These are phyloP conservation scores for Pholiota microspora DNA, from an alignment of 768 basidiomycete species.

Conservation along the genomic window DNA sequence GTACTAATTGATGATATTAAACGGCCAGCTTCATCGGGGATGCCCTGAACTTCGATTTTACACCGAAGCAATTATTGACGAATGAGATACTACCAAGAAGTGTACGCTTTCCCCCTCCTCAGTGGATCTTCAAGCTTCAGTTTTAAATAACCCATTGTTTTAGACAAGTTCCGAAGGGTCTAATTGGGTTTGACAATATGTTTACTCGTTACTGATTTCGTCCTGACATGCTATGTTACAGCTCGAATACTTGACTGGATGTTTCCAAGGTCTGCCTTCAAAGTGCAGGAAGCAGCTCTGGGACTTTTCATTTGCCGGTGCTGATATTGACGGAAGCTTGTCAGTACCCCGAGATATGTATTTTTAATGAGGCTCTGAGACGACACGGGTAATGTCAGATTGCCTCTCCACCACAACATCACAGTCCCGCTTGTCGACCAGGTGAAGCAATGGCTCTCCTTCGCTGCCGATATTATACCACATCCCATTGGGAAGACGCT, in stretches of 20 bases:
- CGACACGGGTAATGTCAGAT: conserved; percentile 29
- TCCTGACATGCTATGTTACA: conserved; percentile 11
- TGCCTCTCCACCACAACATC: conserved; percentile 47
- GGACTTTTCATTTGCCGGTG: conserved; percentile 56
- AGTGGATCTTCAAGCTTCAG: not conserved
- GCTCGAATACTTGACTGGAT: conserved; percentile 55
- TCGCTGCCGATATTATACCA: conserved; percentile 42
- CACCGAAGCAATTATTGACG: conserved; percentile 36
- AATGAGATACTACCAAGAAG: conserved; percentile 46
- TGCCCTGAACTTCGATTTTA: conserved; percentile 38
- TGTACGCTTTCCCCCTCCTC: conserved; percentile 22
- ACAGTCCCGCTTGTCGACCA: conserved; percentile 47
- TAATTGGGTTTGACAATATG: conserved; percentile 39
- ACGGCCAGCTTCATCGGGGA: conserved; percentile 48
- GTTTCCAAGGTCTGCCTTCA: conserved; percentile 41
- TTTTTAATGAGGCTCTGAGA: not conserved
- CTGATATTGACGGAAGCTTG: conserved; percentile 42
- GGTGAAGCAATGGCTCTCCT: conserved; percentile 47
- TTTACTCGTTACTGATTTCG: not conserved
- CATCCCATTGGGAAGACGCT: conserved; percentile 41
- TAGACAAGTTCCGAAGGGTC: conserved; percentile 56
- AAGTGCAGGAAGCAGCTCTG: conserved; percentile 46
- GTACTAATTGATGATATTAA: not conserved
- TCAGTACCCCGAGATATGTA: conserved; percentile 17
- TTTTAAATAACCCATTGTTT: not conserved